A percentile compares a stretch with the other conserved stretches of the same genome.
phyloP scores from a whole-genome alignment of 805 yeast genomes.

The Candida taoyuanica region DNA sequence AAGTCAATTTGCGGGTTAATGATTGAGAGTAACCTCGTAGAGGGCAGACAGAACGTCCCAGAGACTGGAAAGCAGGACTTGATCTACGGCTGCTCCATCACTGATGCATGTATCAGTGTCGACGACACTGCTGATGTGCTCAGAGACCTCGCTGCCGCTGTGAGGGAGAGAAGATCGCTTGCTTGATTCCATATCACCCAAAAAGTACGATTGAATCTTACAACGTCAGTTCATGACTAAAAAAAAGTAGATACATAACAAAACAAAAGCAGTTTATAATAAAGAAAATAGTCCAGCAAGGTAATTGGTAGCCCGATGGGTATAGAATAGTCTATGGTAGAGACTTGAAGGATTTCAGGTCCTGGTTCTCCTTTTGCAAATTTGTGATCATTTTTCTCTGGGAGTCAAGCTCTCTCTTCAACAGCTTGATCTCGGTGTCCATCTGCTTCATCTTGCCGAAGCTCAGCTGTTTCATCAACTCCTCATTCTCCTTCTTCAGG shows the following conservation, averaged over 20 bases:
- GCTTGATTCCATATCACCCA: not conserved
- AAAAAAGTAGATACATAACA: too few relatives aligned
- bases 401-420: slow-evolving; percentile 38
- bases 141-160: slow-evolving; percentile 70
- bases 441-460: slow-evolving; percentile 73
- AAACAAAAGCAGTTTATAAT: too few relatives aligned
- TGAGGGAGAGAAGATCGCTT: slow-evolving; percentile 68
- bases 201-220: too few relatives aligned
- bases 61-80: slow-evolving; percentile 69
- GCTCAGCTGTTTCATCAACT: slow-evolving; percentile 63
- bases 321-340: too few relatives aligned
- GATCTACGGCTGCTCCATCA: slow-evolving; percentile 89
- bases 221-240: too few relatives aligned
- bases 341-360: too few relatives aligned
- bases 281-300: not conserved
- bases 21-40: slow-evolving; percentile 91
- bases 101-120: slow-evolving; percentile 97
- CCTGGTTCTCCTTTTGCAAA: slow-evolving; percentile 6
- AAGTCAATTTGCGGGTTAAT: slow-evolving; percentile 82
- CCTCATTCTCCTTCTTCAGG: slow-evolving; percentile 65
- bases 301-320: too few relatives aligned
- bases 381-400: slow-evolving; percentile 23
- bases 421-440: slow-evolving; percentile 60
- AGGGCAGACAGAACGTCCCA: slow-evolving; percentile 89
- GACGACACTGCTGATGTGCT: slow-evolving; percentile 75